Evolutionary conservation across 2,329 filamentous ascomycete species (phyloP).

Genomic region (Penicillium aurantiogriseum): DNA sequence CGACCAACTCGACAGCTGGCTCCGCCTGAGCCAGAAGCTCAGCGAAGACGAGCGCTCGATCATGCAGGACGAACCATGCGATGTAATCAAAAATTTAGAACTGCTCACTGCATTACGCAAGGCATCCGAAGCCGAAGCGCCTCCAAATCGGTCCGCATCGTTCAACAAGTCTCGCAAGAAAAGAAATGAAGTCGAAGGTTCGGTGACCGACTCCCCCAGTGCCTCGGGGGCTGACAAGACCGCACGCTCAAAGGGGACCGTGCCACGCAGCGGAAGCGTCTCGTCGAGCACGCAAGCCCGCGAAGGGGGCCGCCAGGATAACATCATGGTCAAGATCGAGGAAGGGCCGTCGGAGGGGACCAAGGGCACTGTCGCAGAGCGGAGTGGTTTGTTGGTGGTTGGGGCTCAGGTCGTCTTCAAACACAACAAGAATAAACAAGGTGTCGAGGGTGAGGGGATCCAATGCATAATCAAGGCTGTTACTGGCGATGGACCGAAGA

Average conservation of each 20-base stretch:
- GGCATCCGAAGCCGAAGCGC: constrained; percentile 48
- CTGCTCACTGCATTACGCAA: constrained; percentile 50
- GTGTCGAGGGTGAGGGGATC: constrained; percentile 59
- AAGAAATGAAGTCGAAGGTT: constrained; percentile 45
- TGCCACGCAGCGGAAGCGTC: constrained; percentile 44
- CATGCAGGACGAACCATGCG: constrained; percentile 49
- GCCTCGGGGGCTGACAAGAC: constrained; percentile 46
- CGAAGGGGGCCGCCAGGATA: constrained; percentile 39
- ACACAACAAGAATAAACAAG: constrained; percentile 51
- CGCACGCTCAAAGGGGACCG: constrained; percentile 43
- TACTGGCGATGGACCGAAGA: constrained; percentile 69
- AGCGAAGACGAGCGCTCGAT: constrained; percentile 51
- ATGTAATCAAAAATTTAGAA: constrained; percentile 52
- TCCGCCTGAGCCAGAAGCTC: constrained; percentile 48
- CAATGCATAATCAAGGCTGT: constrained; percentile 75
- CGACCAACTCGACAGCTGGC: constrained; percentile 46
- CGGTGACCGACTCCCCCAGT: constrained; percentile 46
- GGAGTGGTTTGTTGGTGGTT: constrained; percentile 44
- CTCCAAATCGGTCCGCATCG: constrained; percentile 37
- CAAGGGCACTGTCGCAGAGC: constrained; percentile 47
- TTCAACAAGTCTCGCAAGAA: constrained; percentile 49
- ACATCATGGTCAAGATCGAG: constrained; percentile 41
- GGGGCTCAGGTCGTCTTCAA: constrained; percentile 53
- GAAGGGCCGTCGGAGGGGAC: constrained; percentile 43
- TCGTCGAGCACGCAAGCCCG: constrained; percentile 40